Base-by-base conservation (phyloP, 2,329 filamentous ascomycete species). In the Exophiala bonariae region DNA sequence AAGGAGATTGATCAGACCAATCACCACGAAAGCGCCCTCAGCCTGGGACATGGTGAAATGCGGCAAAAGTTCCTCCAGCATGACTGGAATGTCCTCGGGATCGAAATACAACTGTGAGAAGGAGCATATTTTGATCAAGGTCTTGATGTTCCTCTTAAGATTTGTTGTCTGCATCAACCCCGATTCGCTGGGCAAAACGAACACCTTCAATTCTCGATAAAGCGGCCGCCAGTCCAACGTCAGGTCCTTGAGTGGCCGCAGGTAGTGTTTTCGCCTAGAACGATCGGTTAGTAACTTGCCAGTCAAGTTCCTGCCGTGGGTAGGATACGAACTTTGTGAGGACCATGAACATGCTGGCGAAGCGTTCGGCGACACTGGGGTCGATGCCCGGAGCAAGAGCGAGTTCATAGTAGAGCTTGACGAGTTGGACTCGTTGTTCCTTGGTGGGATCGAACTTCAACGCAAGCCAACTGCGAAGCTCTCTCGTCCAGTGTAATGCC, bases 381-480 rank as follows among this genome's bases (percentile, higher is more conserved):
- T 97, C 92, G 46, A 99, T 77, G 3, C 95, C 93, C 0, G 92
- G 93, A 20, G 93, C 89, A 51, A 99, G 78, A 4, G 89, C 80
- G 49, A 99, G 85, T 71, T 96, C 90, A 70, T 96, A 99, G 72
- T 96, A 99, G 30, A 99, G 78, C 71, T 86, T 87, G 22, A 93
- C 87, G 22, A 99, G 80, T 67, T 82, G 89, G 39, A 90, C 83
- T 48, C 95, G 81, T 58, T 91, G 83, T 64, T 86, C 85, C 60
- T 88, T 83, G 38, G 89, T 89, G 65, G 96, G 89, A 71, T 99
- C 92, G 65, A 99, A 99, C 76, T 99, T 99, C 69, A 99, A 82
- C 44, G 86, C 87, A 57, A 99, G 78, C 93, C 95, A 99, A 69
- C 87, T 89, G 64, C 91, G 83, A 38, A 99, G 84, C 79, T 99